A percentile compares a stretch with the other conserved stretches of the same genome.
These are phyloP conservation scores for Cydonia oblonga DNA, from an alignment of 331 rosid species.

Conservation along the genomic window DNA sequence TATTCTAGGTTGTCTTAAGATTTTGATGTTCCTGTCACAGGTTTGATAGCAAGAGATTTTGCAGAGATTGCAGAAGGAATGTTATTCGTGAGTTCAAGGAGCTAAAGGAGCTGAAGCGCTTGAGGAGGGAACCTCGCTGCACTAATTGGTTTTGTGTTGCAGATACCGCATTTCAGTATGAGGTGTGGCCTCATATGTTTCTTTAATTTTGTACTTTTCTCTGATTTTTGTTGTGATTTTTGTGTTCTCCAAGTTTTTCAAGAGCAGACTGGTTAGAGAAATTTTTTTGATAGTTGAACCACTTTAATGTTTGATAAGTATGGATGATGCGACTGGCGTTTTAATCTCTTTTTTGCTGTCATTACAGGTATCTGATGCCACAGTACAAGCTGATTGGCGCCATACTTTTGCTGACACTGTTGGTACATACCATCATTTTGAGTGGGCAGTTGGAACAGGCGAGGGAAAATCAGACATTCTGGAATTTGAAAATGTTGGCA, in stretches of 20 bases:
- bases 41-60: conserved; percentile 99
- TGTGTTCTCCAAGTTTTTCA: not conserved
- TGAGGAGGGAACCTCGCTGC: conserved; percentile 87
- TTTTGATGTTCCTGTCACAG: conserved; percentile 39
- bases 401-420: conserved; percentile 72
- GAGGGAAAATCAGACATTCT: conserved; percentile 91
- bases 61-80: conserved; percentile 98
- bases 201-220: too few relatives aligned
- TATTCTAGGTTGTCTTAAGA: conserved; percentile 20
- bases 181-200: conserved; percentile 53
- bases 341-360: conserved; percentile 11
- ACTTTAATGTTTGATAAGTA: too few relatives aligned
- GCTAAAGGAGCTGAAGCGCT: conserved; percentile 91
- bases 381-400: conserved; percentile 82
- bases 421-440: conserved; percentile 81
- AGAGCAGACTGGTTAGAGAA: not conserved
- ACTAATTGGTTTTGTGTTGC: conserved; percentile 97
- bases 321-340: conserved; percentile 3
- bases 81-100: conserved; percentile 97
- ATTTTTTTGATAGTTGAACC: too few relatives aligned
- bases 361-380: conserved; percentile 68
- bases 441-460: conserved; percentile 96
- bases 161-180: conserved; percentile 87
- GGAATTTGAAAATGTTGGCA: conserved; percentile 89
- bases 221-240: conserved; percentile 5